A percentile compares a stretch with the other conserved stretches of the same genome.
Evolutionary conservation across 2,329 filamentous ascomycete genomes (phyloP).

Genomic region (Trichoderma atrobrunneum): DNA sequence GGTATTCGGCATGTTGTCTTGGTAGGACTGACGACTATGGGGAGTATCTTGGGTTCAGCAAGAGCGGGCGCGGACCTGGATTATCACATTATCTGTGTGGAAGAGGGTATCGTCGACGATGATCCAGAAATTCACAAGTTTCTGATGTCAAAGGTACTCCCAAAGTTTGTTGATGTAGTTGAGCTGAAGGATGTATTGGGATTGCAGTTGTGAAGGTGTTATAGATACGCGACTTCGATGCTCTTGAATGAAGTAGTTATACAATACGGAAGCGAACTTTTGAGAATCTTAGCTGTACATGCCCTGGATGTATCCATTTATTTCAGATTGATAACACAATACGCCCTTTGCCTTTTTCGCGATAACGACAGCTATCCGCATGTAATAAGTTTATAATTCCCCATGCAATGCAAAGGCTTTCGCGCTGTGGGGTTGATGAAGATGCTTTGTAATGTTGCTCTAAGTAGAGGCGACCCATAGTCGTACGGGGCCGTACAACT

Average conservation of each 20-base stretch:
- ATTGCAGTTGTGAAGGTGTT: background rate
- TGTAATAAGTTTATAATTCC: no score
- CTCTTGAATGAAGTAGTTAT: background rate
- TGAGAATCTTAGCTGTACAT: no score
- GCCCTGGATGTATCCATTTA: no score
- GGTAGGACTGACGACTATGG: constrained; percentile 4
- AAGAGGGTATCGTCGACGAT: constrained; percentile 4
- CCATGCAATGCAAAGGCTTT: no score
- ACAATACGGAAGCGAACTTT: no score
- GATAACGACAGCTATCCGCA: no score
- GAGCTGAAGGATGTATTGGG: background rate
- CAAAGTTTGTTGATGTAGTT: background rate
- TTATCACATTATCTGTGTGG: background rate
- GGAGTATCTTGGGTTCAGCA: constrained; percentile 5
- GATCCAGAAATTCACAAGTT: background rate
- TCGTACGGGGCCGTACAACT: no score
- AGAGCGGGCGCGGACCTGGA: constrained; percentile 1
- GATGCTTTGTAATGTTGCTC: background rate
- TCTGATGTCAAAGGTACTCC: constrained; percentile 5
- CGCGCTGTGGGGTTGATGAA: no score
- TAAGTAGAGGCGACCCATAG: no score
- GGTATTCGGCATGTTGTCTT: background rate
- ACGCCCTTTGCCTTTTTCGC: no score
- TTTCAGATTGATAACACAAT: no score
- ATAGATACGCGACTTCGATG: accelerated